Percentiles rank a stretch among this genome's conserved stretches.
These are phyloP conservation scores for Botryosphaeria dothidea DNA, from an alignment of 2,329 filamentous ascomycete species.

Conservation along the genomic window DNA sequence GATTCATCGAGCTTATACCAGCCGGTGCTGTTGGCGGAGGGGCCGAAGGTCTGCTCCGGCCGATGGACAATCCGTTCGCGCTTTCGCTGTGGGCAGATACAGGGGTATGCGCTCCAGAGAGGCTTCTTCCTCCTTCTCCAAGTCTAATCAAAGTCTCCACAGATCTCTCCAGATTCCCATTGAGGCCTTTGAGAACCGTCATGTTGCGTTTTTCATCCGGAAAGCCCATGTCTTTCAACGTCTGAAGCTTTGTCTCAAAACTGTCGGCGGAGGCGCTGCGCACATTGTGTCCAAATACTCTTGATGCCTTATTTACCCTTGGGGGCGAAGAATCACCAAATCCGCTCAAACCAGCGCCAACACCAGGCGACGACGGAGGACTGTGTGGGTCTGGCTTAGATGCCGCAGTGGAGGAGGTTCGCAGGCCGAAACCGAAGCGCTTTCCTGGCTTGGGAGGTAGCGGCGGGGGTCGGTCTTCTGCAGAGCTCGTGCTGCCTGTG, in stretches of 20 bases:
- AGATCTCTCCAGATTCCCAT: conserved; percentile 81
- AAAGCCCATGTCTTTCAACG: conserved; percentile 90
- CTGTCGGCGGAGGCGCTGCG: conserved; percentile 55
- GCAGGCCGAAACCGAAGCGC: conserved; percentile 65
- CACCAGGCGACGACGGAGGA: conserved; percentile 34
- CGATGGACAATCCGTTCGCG: conserved; percentile 46
- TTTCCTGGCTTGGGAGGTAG: conserved; percentile 62
- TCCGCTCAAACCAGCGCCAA: conserved; percentile 31
- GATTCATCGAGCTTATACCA: conserved; percentile 36
- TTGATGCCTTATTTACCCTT: conserved; percentile 63
- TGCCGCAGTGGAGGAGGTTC: conserved; percentile 70
- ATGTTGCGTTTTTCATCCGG: conserved; percentile 78
- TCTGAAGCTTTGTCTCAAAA: conserved; percentile 73
- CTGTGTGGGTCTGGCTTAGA: conserved; percentile 59
- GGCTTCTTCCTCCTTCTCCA: conserved; percentile 64
- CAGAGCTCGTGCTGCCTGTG: conserved; percentile 56
- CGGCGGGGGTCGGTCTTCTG: conserved; percentile 57
- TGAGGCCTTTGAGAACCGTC: conserved; percentile 77
- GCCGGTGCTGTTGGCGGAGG: conserved; percentile 21
- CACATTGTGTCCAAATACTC: conserved; percentile 68
- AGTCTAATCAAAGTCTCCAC: conserved; percentile 82
- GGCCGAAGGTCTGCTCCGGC: conserved; percentile 37
- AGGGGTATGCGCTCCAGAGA: conserved; percentile 35
- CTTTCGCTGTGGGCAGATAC: conserved; percentile 51
- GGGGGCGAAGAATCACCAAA: conserved; percentile 38